Conservation (phyloP, 2,329 filamentous ascomycete genomes). For the Phyllosticta citrichinensis region DNA sequence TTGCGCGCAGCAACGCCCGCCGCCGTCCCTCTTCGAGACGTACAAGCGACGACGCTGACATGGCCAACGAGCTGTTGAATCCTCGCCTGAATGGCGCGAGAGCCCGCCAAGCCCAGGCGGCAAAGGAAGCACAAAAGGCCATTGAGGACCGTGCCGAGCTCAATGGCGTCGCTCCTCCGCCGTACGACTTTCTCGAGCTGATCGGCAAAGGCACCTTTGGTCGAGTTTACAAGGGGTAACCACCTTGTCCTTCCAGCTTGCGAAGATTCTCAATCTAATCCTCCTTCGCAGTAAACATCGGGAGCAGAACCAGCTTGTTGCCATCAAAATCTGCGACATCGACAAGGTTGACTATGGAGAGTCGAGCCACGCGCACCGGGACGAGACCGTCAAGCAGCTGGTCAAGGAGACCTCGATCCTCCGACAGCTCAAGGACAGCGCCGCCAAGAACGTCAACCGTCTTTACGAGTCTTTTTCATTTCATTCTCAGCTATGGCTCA, state of each 20-base stretch:
- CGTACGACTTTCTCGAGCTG: conserved; percentile 59
- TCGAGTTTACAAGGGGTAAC: conserved; percentile 57
- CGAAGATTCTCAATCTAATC: conserved; percentile 14
- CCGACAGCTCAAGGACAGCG: conserved; percentile 61
- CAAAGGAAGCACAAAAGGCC: conserved; percentile 56
- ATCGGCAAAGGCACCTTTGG: conserved; percentile 69
- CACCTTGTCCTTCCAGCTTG: conserved; percentile 14
- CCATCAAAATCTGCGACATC: conserved; percentile 76
- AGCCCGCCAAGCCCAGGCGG: conserved; percentile 57
- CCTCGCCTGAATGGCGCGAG: conserved; percentile 31
- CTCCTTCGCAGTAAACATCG: conserved; percentile 25
- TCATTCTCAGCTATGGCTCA: conserved; percentile 75
- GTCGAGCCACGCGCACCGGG: conserved; percentile 13
- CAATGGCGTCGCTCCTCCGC: conserved; percentile 50
- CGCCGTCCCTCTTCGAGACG: background rate
- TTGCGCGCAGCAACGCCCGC: conserved; percentile 5
- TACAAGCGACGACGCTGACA: background rate
- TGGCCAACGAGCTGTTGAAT: conserved; percentile 2
- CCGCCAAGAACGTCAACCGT: conserved; percentile 76
- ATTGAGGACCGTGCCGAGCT: conserved; percentile 54
- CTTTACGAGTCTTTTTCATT: conserved; percentile 71
- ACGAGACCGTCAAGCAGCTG: conserved; percentile 30
- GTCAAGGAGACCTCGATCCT: conserved; percentile 53
- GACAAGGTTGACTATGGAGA: conserved; percentile 57
- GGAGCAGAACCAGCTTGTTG: conserved; percentile 46